phyloP scores from a whole-genome alignment of 1,284 basidiomycete species.

The Puccinia coronata region DNA sequence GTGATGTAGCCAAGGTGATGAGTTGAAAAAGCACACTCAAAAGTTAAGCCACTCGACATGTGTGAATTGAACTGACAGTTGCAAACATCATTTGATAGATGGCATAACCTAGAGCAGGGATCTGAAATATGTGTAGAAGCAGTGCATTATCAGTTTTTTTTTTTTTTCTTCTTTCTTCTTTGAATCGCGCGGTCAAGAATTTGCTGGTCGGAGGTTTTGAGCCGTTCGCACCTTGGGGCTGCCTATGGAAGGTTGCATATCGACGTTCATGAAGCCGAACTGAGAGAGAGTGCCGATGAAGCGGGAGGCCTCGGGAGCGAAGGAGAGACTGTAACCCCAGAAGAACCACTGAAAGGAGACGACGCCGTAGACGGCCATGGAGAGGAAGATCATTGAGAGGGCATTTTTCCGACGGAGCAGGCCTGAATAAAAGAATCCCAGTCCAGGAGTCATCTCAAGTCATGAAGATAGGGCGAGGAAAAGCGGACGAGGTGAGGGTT shows the following conservation, averaged over 20 bases:
- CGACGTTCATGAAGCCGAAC: constrained; percentile 50
- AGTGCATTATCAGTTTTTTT: constrained; percentile 67
- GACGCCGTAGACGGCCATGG: constrained; percentile 73
- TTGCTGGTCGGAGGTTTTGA: too few species aligned
- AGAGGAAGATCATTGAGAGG: constrained; percentile 84
- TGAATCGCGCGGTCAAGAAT: too few species aligned
- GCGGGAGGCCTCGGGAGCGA: constrained; percentile 37
- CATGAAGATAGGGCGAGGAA: background rate
- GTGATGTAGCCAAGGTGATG: background rate
- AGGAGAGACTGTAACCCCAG: constrained; percentile 51
- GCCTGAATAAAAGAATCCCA: constrained; percentile 80
- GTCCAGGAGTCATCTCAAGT: constrained; percentile 48
- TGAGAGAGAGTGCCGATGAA: constrained; percentile 48
- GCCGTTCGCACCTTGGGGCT: constrained; percentile 24
- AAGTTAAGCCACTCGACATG: too few species aligned
- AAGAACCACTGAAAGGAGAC: constrained; percentile 69
- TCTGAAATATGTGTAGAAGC: constrained; percentile 64
- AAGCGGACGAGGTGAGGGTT: background rate
- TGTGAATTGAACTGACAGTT: constrained; percentile 67
- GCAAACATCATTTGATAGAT: constrained; percentile 89
- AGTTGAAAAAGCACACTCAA: background rate
- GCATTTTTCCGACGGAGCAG: constrained; percentile 81
- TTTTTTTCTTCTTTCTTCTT: too few species aligned
- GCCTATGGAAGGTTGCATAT: constrained; percentile 47
- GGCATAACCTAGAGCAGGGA: constrained; percentile 74